A percentile compares a stretch with the other conserved stretches of the same genome.
Conservation (phyloP, 1,284 basidiomycete genomes). For the Phylloporus sp. region DNA sequence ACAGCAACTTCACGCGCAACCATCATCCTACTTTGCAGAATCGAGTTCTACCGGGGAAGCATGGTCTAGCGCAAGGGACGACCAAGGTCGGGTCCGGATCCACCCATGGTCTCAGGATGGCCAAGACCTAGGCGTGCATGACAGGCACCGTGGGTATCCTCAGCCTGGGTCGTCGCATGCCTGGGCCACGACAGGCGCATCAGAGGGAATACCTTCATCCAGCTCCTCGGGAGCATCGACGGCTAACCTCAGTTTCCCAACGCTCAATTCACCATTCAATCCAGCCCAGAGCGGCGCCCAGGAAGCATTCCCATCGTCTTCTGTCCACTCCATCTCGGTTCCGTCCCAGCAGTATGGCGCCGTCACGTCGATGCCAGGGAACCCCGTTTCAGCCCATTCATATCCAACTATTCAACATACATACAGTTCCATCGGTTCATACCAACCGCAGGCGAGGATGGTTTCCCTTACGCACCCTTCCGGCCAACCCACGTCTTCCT, state of each 20-base stretch:
- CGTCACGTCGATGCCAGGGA: conserved; percentile 22
- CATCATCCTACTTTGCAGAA: conserved; percentile 34
- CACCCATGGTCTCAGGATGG: conserved; percentile 33
- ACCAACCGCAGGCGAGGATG: conserved; percentile 29
- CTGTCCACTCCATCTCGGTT: conserved; percentile 35
- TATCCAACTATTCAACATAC: conserved; percentile 33
- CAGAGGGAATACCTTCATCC: conserved; percentile 27
- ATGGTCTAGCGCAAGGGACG: conserved; percentile 31
- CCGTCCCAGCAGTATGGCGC: conserved; percentile 34
- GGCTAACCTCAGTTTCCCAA: conserved; percentile 37
- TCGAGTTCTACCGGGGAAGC: conserved; percentile 22
- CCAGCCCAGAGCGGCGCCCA: conserved; percentile 38
- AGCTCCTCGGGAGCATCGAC: conserved; percentile 26
- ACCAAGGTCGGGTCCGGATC: conserved; percentile 24
- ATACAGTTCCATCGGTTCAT: conserved; percentile 26
- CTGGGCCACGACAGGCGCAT: conserved; percentile 27
- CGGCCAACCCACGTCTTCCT: conserved; percentile 21
- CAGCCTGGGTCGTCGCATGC: conserved; percentile 30
- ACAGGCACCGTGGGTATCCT: conserved; percentile 37
- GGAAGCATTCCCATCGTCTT: conserved; percentile 26
- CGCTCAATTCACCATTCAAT: conserved; percentile 50
- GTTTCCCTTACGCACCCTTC: conserved; percentile 14
- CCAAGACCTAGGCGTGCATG: conserved; percentile 29
- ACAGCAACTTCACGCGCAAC: conserved; percentile 29
- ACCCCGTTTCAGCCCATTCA: conserved; percentile 28